Evolutionary conservation across 192 early-diverging fungal species (phyloP).

Genomic region (Glomus cerebriforme): DNA sequence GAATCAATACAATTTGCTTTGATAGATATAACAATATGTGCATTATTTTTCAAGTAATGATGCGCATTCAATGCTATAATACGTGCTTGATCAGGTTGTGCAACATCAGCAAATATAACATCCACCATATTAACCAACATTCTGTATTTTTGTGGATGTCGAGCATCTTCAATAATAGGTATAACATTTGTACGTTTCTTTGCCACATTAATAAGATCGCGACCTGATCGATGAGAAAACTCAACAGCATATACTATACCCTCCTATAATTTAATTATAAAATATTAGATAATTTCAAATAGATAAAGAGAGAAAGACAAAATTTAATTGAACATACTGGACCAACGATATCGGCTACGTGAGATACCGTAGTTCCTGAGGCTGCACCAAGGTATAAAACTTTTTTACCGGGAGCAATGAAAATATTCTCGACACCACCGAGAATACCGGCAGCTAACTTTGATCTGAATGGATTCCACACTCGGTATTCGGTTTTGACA

Average conservation of each 20-base stretch:
- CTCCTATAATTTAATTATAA: constrained; percentile 46
- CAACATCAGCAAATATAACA: constrained; percentile 99
- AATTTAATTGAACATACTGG: constrained; percentile 55
- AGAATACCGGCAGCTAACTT: constrained; percentile 98
- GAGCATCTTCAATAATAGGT: constrained; percentile 99
- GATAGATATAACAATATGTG: constrained; percentile 98
- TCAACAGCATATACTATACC: constrained; percentile 99
- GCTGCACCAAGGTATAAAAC: constrained; percentile 98
- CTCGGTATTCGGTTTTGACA: constrained; percentile 96
- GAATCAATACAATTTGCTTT: constrained; percentile 99
- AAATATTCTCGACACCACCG: constrained; percentile 94
- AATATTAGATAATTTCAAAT: background rate
- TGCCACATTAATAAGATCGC: constrained; percentile 99
- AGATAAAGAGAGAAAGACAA: background rate
- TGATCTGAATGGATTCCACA: constrained; percentile 99
- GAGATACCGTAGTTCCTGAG: constrained; percentile 91
- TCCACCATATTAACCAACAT: constrained; percentile 99
- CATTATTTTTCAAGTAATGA: constrained; percentile 96
- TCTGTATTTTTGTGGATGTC: constrained; percentile 99
- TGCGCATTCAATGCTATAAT: constrained; percentile 98
- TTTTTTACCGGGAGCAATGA: constrained; percentile 94
- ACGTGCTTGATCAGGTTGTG: constrained; percentile 99
- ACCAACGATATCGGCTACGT: constrained; percentile 97
- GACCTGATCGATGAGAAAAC: constrained; percentile 98
- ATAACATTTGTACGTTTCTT: constrained; percentile 99